phyloP scores from a whole-genome alignment of 495 filamentous ascomycete species.

The Aspergillus saccharolyticus region DNA sequence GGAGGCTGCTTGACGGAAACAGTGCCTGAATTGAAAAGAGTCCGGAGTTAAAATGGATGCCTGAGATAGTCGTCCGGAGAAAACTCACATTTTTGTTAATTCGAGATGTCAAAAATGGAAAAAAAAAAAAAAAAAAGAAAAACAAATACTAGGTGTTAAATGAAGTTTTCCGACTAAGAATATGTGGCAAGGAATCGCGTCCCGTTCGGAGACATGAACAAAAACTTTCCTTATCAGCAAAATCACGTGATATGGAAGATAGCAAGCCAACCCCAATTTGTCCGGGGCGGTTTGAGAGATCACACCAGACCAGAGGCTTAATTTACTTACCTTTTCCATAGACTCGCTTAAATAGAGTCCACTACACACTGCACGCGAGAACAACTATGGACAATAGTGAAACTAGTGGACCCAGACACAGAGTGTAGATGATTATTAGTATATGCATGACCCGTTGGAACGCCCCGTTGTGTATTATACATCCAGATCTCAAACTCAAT shows the following conservation, averaged over 20 bases:
- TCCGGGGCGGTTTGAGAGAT: neutral
- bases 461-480: neutral
- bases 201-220: neutral
- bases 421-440: neutral
- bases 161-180: neutral
- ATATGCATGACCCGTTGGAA: neutral
- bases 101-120: too few species aligned
- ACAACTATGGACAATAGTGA: neutral
- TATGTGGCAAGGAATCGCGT: neutral
- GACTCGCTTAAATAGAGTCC: too few species aligned
- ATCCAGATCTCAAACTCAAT: neutral
- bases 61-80: neutral
- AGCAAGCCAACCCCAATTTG: neutral
- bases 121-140: too few species aligned
- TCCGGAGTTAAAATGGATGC: neutral
- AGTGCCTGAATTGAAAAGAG: constrained; percentile 30
- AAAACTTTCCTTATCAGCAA: neutral
- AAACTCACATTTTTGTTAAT: neutral
- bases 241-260: neutral
- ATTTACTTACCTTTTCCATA: too few species aligned
- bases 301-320: too few species aligned
- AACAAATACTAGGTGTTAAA: too few species aligned
- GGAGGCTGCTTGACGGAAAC: constrained; percentile 49
- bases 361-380: neutral
- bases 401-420: neutral